A percentile compares a stretch with the other conserved stretches of the same genome.
phyloP scores from a whole-genome alignment of 805 yeast genomes.

The Teunomyces pallodes region DNA sequence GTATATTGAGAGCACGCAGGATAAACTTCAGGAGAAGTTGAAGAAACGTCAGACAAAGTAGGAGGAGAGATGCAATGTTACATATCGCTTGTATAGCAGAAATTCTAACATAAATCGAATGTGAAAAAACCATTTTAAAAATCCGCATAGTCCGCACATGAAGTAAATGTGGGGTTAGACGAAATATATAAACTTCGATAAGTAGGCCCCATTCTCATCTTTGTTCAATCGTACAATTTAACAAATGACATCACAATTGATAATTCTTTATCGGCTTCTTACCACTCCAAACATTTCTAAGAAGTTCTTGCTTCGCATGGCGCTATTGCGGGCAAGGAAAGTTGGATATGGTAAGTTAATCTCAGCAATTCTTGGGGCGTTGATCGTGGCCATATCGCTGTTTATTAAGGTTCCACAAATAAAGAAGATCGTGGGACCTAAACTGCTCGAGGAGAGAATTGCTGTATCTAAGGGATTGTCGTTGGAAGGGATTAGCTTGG shows the following conservation, averaged over 20 bases:
- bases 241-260: not conserved
- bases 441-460: slow-evolving; percentile 20
- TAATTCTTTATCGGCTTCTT: slow-evolving; percentile 30
- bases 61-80: not conserved
- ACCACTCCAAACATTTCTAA: slow-evolving; percentile 41
- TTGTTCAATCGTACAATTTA: not conserved
- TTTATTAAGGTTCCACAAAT: slow-evolving; percentile 42
- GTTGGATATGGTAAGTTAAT: slow-evolving; percentile 34
- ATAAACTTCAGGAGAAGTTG: slow-evolving; percentile 64
- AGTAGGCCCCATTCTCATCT: not conserved
- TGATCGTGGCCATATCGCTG: slow-evolving; percentile 37
- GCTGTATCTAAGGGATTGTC: slow-evolving; percentile 38
- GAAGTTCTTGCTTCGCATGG: slow-evolving; percentile 36
- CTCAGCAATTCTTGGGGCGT: slow-evolving; percentile 30
- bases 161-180: not conserved
- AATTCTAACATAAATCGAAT: not conserved
- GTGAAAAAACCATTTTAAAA: not conserved
- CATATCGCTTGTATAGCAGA: not conserved
- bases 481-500: slow-evolving; percentile 33
- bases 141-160: not conserved
- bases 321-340: slow-evolving; percentile 30
- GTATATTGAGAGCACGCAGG: slow-evolving; percentile 78
- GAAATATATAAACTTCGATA: not conserved
- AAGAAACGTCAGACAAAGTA: slow-evolving; percentile 25
- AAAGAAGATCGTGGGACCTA: slow-evolving; percentile 29